Evolutionary conservation across 2,329 filamentous ascomycete species (phyloP).

Genomic region (Colletotrichum spaethianum): DNA sequence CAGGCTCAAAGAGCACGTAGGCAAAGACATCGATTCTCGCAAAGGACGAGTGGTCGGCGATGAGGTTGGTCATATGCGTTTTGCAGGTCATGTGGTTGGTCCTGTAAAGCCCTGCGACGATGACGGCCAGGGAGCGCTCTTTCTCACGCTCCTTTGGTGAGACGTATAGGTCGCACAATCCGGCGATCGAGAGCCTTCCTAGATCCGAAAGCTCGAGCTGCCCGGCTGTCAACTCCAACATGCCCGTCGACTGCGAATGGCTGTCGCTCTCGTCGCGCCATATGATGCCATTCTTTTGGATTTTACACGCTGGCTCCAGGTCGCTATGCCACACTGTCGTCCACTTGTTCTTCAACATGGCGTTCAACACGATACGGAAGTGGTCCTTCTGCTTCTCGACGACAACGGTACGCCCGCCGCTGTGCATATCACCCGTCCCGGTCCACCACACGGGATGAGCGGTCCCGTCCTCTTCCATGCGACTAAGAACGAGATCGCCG

Average conservation of each 20-base stretch:
- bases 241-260: not conserved
- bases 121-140: constrained; percentile 38
- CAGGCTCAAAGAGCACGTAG: constrained; percentile 32
- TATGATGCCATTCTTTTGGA: not conserved
- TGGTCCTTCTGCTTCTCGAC: constrained; percentile 22
- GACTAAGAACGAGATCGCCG: constrained; percentile 39
- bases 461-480: constrained; percentile 14
- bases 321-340: constrained; percentile 41
- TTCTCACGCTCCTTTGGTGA: constrained; percentile 28
- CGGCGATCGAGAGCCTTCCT: constrained; percentile 33
- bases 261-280: not conserved
- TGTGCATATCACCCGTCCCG: constrained; percentile 32
- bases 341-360: constrained; percentile 33
- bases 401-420: constrained; percentile 19
- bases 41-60: constrained; percentile 27
- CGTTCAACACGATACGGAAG: constrained; percentile 20
- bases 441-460: constrained; percentile 40
- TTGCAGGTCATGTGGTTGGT: constrained; percentile 30
- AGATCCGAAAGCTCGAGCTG: constrained; percentile 37
- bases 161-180: constrained; percentile 38
- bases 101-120: constrained; percentile 40
- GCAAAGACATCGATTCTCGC: constrained; percentile 40
- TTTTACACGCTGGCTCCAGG: constrained; percentile 25
- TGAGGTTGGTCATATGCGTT: constrained; percentile 30
- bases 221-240: not conserved